Base-by-base conservation (phyloP, 495 filamentous ascomycete genomes). In the Neurospora tetraspora region DNA sequence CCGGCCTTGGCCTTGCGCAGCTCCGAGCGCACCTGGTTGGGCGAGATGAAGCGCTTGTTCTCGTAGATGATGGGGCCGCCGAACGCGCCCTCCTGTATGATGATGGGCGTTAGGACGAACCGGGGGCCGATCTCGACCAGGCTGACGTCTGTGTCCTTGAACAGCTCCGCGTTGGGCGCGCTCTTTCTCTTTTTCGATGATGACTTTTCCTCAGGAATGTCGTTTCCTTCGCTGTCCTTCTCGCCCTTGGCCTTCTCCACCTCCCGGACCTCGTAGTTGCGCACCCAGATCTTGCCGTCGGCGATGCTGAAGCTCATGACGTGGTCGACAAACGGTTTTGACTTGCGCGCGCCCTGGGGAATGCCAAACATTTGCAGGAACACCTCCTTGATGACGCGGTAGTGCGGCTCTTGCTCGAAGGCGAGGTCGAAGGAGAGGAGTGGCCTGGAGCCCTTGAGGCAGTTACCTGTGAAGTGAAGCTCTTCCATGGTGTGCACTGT, bases 41-140 rank as follows among this genome's bases (percentile, higher is more conserved):
- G 96, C 76, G 91, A 94, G 70, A 99, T 93, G 78, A 97, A 99
- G 78, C 97, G 93, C 86, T 96, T 97, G 82, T 99, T 99, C 88
- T 98, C 94, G 84, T 97, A 98, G 74, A 99, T 94, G 71, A 98
- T 92, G 2, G 96, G 96, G 1, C 96, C 96, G 70, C 96, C 96
- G 76, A 99, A 99, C 74, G 91, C 93, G 38, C 92, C 93, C 81
- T 99, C 96, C 71, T 97, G 88, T 75, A 99, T 97, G 65, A 98
- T 89, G 73, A 98, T 98, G 3, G 96, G 96, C 68, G 95, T 98
- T 69, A 98, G 83, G 27, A 98, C 95, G 78, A 98, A 97, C 69
- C 96, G 87, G 6, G 96, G 95, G 2, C 96, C 96, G 72, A 99
- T 97, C 84, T 99, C 96, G 3, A 97, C 91, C 61, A 99, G 84